A percentile compares a stretch with the other conserved stretches of the same genome.
Conservation (phyloP, 2,329 filamentous ascomycete genomes). For the Colletotrichum scovillei region DNA sequence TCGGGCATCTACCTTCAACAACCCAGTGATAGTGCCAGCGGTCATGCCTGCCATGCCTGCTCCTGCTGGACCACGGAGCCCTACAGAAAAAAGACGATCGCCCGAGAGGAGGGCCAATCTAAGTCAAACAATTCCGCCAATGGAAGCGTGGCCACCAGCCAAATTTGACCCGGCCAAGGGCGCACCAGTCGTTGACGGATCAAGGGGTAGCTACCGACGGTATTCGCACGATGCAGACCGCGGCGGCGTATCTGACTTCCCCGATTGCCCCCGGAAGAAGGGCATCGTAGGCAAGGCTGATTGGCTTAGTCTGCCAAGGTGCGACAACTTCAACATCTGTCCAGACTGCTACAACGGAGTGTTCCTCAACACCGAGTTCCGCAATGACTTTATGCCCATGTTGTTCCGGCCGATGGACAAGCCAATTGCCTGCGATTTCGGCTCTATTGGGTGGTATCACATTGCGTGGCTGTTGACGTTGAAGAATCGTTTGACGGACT, state of each 20-base stretch:
- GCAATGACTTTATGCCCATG: conserved; percentile 72
- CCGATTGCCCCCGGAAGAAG: conserved; percentile 75
- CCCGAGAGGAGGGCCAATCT: conserved; percentile 30
- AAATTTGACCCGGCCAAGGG: conserved; percentile 56
- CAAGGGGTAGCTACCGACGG: conserved; percentile 60
- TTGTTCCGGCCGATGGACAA: conserved; percentile 66
- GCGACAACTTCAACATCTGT: conserved; percentile 82
- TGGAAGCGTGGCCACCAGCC: conserved; percentile 56
- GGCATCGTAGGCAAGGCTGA: conserved; percentile 75
- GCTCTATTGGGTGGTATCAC: conserved; percentile 80
- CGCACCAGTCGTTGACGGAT: conserved; percentile 48
- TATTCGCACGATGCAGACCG: conserved; percentile 64
- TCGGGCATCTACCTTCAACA: conserved; percentile 43
- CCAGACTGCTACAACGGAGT: conserved; percentile 80
- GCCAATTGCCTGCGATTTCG: conserved; percentile 81
- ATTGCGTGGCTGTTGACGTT: conserved; percentile 85
- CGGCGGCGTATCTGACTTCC: conserved; percentile 61
- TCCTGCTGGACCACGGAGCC: conserved; percentile 35
- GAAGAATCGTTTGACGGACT: conserved; percentile 73
- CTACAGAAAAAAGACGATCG: conserved; percentile 40
- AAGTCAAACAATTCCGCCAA: background rate
- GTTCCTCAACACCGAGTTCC: conserved; percentile 76
- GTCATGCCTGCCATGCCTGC: conserved; percentile 38
- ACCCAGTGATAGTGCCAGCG: conserved; percentile 33
- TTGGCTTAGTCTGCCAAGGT: conserved; percentile 82